A percentile compares a stretch with the other conserved stretches of the same genome.
Conservation (phyloP, 2,329 filamentous ascomycete species). For the Lomentospora prolificans region DNA sequence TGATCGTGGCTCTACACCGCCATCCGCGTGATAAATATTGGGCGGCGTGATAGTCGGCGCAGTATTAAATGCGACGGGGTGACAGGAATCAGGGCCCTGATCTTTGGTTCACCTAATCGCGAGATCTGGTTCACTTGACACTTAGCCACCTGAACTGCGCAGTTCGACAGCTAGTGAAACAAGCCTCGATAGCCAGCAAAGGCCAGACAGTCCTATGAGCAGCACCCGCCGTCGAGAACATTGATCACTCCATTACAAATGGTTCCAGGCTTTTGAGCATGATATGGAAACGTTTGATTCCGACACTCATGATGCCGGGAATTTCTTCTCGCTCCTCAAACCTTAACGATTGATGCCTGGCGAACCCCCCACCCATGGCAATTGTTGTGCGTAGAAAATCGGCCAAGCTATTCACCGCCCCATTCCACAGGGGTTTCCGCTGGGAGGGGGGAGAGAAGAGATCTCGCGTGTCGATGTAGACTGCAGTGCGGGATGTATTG, state of each 20-base stretch:
- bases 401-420: too few species aligned
- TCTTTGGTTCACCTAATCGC: neutral
- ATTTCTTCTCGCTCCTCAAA: too few species aligned
- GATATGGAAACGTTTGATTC: neutral
- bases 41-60: neutral
- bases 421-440: too few species aligned
- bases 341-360: too few species aligned
- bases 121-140: slow-evolving; percentile 2
- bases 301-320: neutral
- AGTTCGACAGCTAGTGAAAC: neutral
- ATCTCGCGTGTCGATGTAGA: too few species aligned
- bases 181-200: neutral
- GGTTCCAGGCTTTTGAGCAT: neutral
- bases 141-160: slow-evolving; percentile 3
- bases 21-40: neutral
- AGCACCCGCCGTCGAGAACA: too few species aligned
- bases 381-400: too few species aligned
- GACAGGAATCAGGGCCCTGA: neutral
- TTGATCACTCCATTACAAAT: too few species aligned
- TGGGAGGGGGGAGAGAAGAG: too few species aligned
- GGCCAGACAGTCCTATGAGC: too few species aligned
- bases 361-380: too few species aligned
- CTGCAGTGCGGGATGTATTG: too few species aligned
- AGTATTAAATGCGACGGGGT: neutral
- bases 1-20: neutral